Evolutionary conservation across 2,329 filamentous ascomycete species (phyloP), one percentile per base, ranked within the genome.

Genomic region (Cyclaneusma minus): DNA sequence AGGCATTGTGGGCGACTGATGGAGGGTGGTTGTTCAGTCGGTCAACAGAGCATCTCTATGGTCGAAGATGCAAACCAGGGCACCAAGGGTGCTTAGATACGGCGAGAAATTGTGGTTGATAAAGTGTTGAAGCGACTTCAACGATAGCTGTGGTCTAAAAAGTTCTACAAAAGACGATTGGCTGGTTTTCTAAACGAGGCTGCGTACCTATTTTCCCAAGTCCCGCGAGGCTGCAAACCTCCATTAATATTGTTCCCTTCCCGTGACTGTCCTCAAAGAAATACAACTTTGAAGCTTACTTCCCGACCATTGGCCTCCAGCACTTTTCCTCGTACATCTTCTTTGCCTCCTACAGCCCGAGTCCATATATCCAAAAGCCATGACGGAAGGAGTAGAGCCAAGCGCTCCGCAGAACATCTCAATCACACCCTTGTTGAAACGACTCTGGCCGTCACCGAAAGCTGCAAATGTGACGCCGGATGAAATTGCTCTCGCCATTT

Each of bases 401-500:
- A 35, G 27, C 31, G 35, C 38, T 36, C 30, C 38, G 16, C 31
- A 39, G 17, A 32, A 32, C 10, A 36, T 48, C 7, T 43, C 40
- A 40, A 78, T 85, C 51, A 79, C 78, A 37, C 70, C 73, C 20
- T 59, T 87, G 16, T 65, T 87, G 31, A 71, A 71, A 44, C 68
- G 77, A 32, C 61, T 87, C 22, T 83, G 77, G 75, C 75, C 54
- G 33, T 53, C 43, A 18, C 46, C 61, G 32, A 41, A 50, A 13
- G 48, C 53, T 10, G 41, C 50, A 20, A 48, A 54, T 3, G 75
- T 85, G 29, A 70, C 72, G 10, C 72, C 85, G 8, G 60, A 69
- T 26, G 83, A 94, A 49, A 89, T 98, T 48, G 83, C 87, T 32
- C 64, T 76, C n/a, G 85, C 87, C 28, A 76, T 95, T 41, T 76